Base-by-base conservation (phyloP, 202 grass and related monocot species). In the Panicum virgatum region DNA sequence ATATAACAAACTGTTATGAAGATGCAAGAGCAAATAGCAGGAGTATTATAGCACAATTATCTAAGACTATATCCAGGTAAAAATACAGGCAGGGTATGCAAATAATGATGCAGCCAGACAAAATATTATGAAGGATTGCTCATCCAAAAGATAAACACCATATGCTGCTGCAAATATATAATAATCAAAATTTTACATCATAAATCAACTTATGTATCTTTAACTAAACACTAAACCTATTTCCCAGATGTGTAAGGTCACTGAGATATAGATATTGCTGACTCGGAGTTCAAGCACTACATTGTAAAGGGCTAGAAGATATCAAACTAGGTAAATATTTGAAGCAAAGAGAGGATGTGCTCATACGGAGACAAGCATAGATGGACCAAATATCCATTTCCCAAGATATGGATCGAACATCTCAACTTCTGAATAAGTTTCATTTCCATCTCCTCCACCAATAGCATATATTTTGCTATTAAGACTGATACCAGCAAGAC, bases 391-490 rank as follows among this genome's bases (percentile, higher is more conserved):
- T 69, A 91, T 86, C 96, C 96, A 98, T 84, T 89, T 95, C 76
- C 87, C 88, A 72, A 95, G 85, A 73, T 81, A 81, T 74, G 92
- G 84, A 93, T 98, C 96, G 76, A 95, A 89, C 80, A 98, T 93
- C 87, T 98, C 96, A 78, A 98, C 89, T 65, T 92, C 92, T 77
- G 96, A 85, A 63, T 79, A 91, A 65, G 81, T 83, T 73, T 88
- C 79, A 63, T 73, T 37, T 69, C 86, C 92, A 84, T 98, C 85
- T 79, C 95, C 95, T 75, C 96, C 96, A 61, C 92, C 96, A 80
- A 98, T 90, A 53, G 90, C 89, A 80, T 89, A 98, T 80, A 98
- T 91, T 86, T 95, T 98, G 2, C 65, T 78, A 57, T 89, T 66
- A 60, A 95, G 73, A 81, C 84, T 91, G 77, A 72, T 79, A 81